phyloP scores from a whole-genome alignment of 768 basidiomycete genomes.

The Royoungia palumana region DNA sequence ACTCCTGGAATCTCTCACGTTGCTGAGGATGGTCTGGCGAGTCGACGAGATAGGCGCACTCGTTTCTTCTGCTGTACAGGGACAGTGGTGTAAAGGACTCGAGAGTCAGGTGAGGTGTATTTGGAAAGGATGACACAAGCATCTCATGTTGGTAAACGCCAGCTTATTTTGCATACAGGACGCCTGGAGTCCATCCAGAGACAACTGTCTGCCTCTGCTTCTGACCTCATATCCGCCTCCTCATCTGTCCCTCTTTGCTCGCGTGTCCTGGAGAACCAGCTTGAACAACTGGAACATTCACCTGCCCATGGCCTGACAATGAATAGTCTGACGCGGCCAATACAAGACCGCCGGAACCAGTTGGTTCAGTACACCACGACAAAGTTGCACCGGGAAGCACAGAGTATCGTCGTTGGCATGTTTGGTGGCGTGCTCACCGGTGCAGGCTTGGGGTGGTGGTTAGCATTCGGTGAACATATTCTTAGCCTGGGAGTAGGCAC shows the following conservation, averaged over 20 bases:
- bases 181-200: constrained; percentile 48
- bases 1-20: constrained; percentile 34
- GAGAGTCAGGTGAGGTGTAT: constrained; percentile 45
- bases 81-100: constrained; percentile 42
- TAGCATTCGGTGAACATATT: constrained; percentile 38
- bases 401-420: constrained; percentile 51
- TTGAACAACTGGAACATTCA: constrained; percentile 50
- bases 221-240: constrained; percentile 36
- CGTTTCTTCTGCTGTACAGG: constrained; percentile 31
- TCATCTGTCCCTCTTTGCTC: constrained; percentile 39
- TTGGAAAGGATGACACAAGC: neutral
- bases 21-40: constrained; percentile 39
- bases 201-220: constrained; percentile 39
- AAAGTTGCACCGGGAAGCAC: constrained; percentile 61
- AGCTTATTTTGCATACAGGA: constrained; percentile 69
- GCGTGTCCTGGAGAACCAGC: constrained; percentile 53
- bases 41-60: constrained; percentile 39
- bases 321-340: constrained; percentile 46
- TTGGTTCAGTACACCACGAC: constrained; percentile 54
- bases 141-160: neutral
- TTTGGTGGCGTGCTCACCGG: constrained; percentile 48
- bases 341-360: constrained; percentile 50
- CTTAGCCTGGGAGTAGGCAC: constrained; percentile 36
- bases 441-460: constrained; percentile 55
- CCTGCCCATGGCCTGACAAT: constrained; percentile 46